Evolutionary conservation across 257 asterid genomes (phyloP), one percentile per base, ranked within the genome.

Genomic region (Solanum paucissectum): DNA sequence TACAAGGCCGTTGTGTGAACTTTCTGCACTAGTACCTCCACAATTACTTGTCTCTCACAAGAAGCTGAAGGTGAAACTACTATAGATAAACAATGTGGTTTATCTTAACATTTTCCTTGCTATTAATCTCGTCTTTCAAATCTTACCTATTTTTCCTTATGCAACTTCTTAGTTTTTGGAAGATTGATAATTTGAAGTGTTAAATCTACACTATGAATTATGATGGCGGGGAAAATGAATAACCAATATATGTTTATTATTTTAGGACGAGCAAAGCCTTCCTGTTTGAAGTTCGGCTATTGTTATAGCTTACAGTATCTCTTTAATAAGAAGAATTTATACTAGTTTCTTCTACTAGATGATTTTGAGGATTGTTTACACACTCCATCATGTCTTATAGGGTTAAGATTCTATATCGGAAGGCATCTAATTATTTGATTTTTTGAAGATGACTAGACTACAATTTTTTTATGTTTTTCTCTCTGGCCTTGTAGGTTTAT

Each of bases 1-100:
- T 81, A 94, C 99, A 49, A 95, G 99, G 95, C 99, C 99, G 68
- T 92, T 97, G 64, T 97, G 99, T 91, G 99, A 97, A 88, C 95
- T 97, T 60, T 96, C 99, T 58, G 94, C 99, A 6, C 92, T 97
- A 84, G 98, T 96, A 86, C 98, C 99, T 85, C 99, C 99, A 64
- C 98, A 94, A 93, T 64, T 95, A 88, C 98, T 97, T 88, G 98
- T 94, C 55, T 94, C 99, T 88, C 99, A 96, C 92, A 97, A 97
- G 94, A 97, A 97, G 94, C 94, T 97, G 62, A 95, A 96, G 93
- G 99, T 97, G 85, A 82, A 82, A 20, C 85, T 82, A 81, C 29
- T 29, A 27, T 9, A 29, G 38, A 81, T 81, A 81, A 81, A 81
- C 16, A 49, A 27, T 23, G 0, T 82, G 40, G 42, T 82, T 82